A percentile compares a stretch with the other conserved stretches of the same genome.
phyloP scores from a whole-genome alignment of 2,329 filamentous ascomycete species.

The Cytospora chrysosperma region DNA sequence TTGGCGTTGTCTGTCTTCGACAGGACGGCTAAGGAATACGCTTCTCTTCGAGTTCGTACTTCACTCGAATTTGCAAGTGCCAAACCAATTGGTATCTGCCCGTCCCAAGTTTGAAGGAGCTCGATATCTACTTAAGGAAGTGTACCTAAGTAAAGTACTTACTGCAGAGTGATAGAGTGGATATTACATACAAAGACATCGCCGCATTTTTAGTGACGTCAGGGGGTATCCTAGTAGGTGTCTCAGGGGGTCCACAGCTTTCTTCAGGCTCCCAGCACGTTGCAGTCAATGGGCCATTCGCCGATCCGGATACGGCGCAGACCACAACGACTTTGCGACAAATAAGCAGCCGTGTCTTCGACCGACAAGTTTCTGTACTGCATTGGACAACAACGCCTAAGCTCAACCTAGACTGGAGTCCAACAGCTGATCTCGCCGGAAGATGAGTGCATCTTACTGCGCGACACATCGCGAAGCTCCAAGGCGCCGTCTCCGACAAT shows the following conservation, averaged over 20 bases:
- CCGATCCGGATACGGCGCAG: neutral
- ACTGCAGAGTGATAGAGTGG: too few species aligned
- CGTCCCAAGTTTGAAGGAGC: neutral
- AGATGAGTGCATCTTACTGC: constrained; percentile 17
- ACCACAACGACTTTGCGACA: neutral
- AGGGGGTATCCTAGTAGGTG: neutral
- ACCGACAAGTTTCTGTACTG: neutral
- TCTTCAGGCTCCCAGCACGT: neutral
- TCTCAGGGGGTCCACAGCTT: neutral
- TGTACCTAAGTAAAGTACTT: neutral
- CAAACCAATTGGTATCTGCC: neutral
- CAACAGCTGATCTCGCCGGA: constrained; percentile 12
- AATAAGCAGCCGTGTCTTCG: neutral
- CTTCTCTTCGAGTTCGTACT: neutral
- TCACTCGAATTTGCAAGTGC: neutral
- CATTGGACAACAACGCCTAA: neutral
- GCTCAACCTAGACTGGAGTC: constrained; percentile 9
- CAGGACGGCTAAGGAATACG: neutral
- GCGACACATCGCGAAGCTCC: constrained; percentile 11
- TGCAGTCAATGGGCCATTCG: neutral
- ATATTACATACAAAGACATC: too few species aligned
- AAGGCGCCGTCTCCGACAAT: constrained; percentile 22
- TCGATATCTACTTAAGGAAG: neutral
- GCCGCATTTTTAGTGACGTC: constrained; percentile 13
- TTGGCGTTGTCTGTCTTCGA: too few species aligned